These are phyloP conservation scores for Naematelia aurantialba DNA, from an alignment of 768 basidiomycete species.

Conservation along the genomic window DNA sequence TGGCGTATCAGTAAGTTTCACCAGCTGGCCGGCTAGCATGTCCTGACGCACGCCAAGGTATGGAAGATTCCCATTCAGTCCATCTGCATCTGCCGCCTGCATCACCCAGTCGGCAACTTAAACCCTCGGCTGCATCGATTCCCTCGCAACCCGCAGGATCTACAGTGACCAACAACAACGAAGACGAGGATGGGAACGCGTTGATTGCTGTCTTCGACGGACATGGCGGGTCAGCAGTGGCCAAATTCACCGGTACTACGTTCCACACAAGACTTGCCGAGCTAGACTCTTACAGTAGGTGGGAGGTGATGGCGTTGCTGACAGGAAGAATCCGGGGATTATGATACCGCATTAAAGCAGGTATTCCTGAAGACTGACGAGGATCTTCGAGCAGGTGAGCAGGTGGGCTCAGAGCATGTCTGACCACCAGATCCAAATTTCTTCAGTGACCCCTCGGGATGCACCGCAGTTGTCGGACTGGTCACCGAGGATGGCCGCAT, in stretches of 20 bases:
- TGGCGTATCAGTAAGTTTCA: constrained; percentile 88
- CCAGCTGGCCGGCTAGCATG: background rate
- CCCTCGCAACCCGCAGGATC: constrained; percentile 44
- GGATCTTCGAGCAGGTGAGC: constrained; percentile 75
- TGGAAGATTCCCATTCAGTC: constrained; percentile 92
- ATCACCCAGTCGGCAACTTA: constrained; percentile 7
- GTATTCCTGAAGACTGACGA: constrained; percentile 94
- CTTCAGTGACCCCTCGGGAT: constrained; percentile 87
- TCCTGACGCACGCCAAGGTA: constrained; percentile 64
- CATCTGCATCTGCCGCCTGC: constrained; percentile 59
- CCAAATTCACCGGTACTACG: constrained; percentile 48
- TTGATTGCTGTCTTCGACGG: constrained; percentile 99
- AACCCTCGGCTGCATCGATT: constrained; percentile 24
- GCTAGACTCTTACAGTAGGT: constrained; percentile 46
- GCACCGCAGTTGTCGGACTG: constrained; percentile 87
- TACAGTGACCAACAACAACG: constrained; percentile 55
- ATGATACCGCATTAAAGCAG: constrained; percentile 72
- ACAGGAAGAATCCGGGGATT: constrained; percentile 55
- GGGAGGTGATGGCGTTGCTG: background rate
- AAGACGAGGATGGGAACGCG: constrained; percentile 53
- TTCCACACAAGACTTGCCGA: constrained; percentile 42
- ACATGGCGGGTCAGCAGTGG: constrained; percentile 73
- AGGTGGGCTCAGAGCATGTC: background rate
- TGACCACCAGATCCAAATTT: constrained; percentile 68
- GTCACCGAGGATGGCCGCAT: constrained; percentile 73